A percentile compares a stretch with the other conserved stretches of the same genome.
phyloP scores from a whole-genome alignment of 768 basidiomycete species.

The Leccinum boreale region DNA sequence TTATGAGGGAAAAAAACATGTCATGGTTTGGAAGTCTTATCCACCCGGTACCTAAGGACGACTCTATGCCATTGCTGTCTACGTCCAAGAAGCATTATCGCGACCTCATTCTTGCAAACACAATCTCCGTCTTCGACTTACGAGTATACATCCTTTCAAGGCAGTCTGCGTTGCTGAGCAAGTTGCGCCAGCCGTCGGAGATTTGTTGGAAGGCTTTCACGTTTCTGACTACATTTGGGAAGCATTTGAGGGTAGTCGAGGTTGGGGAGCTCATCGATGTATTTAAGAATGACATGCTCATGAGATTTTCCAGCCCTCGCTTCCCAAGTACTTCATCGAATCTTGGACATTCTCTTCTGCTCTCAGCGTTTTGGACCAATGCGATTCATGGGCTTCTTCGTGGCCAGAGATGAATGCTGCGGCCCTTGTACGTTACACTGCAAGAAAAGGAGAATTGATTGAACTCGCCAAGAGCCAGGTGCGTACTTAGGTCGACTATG shows the following conservation, averaged over 20 bases:
- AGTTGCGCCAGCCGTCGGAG: conserved; percentile 64
- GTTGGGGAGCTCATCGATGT: conserved; percentile 38
- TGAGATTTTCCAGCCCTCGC: conserved; percentile 36
- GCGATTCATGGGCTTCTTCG: conserved; percentile 64
- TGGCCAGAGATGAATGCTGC: conserved; percentile 44
- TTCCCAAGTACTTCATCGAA: conserved; percentile 77
- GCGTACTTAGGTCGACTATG: conserved; percentile 9
- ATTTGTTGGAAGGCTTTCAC: conserved; percentile 65
- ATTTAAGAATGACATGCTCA: conserved; percentile 16
- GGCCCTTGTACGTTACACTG: conserved; percentile 52
- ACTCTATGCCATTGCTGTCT: conserved; percentile 78
- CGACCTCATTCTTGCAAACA: conserved; percentile 84
- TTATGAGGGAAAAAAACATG: conserved; percentile 74
- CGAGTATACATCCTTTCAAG: conserved; percentile 86
- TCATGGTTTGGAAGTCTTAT: conserved; percentile 93
- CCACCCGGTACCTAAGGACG: conserved; percentile 65
- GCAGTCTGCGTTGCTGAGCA: conserved; percentile 75
- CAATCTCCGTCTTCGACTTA: conserved; percentile 92
- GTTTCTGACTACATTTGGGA: conserved; percentile 77
- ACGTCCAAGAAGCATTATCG: conserved; percentile 80
- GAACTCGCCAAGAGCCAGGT: conserved; percentile 91
- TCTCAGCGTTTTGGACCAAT: conserved; percentile 76
- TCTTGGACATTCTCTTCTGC: conserved; percentile 94
- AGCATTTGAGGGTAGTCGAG: conserved; percentile 70
- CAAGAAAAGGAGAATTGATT: conserved; percentile 83